Percentiles rank a stretch among this genome's conserved stretches.
These are phyloP conservation scores for Picocystis salinarum DNA, from an alignment of 139 green algal genomes.

Conservation along the genomic window DNA sequence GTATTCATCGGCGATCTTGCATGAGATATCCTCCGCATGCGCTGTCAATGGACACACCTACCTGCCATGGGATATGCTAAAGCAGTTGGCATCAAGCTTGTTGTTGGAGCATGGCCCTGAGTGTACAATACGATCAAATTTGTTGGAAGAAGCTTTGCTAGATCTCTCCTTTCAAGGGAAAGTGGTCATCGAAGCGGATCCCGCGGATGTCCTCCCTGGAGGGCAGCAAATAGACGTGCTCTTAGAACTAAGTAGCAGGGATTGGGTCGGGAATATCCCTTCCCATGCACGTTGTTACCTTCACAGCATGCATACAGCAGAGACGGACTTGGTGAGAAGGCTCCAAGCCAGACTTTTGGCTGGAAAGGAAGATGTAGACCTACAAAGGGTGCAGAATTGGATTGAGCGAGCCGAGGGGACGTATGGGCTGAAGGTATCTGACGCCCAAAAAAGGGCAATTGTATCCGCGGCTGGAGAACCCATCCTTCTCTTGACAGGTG, in stretches of 20 bases:
- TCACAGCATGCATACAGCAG: no score
- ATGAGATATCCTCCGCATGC: conserved; percentile 10
- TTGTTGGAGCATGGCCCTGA: conserved; percentile 10
- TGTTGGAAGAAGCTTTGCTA: conserved; percentile 2
- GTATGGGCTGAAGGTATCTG: conserved; percentile 5
- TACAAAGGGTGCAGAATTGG: background rate
- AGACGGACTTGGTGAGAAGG: no score
- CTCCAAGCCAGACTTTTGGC: background rate
- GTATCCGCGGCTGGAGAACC: conserved; percentile 18
- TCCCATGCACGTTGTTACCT: no score
- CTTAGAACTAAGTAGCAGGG: background rate
- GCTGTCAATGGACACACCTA: conserved; percentile 22
- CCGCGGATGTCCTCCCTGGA: background rate
- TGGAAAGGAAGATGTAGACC: background rate
- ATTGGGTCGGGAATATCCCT: no score
- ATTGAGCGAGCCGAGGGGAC: background rate
- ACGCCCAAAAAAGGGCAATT: conserved; percentile 27
- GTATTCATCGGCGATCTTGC: conserved; percentile 9
- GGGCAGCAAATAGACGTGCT: background rate
- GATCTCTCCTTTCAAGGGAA: conserved; percentile 2
- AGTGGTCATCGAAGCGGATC: background rate
- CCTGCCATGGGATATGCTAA: conserved; percentile 19
- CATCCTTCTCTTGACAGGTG: conserved; percentile 42
- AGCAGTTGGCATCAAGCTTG: conserved; percentile 6
- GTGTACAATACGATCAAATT: no score